phyloP scores from a whole-genome alignment of 78 protist species.

The Paulinella micropora region DNA sequence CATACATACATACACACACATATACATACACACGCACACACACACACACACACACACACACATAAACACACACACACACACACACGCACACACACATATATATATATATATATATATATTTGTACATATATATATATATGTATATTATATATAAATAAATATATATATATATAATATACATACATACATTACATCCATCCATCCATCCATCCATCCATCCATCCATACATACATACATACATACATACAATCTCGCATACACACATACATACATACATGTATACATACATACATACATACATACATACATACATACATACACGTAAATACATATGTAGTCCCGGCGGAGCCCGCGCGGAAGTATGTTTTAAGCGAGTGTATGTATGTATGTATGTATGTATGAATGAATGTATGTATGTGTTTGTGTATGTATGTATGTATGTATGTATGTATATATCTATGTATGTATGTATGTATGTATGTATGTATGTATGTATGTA shows the following conservation, averaged over 20 bases:
- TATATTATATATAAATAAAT: background rate
- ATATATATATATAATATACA: background rate
- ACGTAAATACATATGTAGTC: background rate
- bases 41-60: background rate
- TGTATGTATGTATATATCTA: background rate
- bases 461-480: background rate
- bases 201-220: background rate
- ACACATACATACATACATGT: background rate
- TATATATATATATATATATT: background rate
- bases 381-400: background rate
- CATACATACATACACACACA: background rate
- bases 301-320: background rate
- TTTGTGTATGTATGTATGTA: background rate
- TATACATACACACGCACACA: background rate
- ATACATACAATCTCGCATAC: background rate
- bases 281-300: background rate
- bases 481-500: background rate
- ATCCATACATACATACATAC: background rate
- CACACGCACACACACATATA: background rate
- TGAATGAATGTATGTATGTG: background rate
- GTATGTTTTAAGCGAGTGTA: background rate
- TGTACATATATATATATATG: background rate
- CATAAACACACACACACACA: background rate
- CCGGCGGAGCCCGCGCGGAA: background rate
- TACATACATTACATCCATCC: background rate